Evolutionary conservation across 2,329 filamentous ascomycete genomes (phyloP).

Genomic region (Aspergillus carbonarius): DNA sequence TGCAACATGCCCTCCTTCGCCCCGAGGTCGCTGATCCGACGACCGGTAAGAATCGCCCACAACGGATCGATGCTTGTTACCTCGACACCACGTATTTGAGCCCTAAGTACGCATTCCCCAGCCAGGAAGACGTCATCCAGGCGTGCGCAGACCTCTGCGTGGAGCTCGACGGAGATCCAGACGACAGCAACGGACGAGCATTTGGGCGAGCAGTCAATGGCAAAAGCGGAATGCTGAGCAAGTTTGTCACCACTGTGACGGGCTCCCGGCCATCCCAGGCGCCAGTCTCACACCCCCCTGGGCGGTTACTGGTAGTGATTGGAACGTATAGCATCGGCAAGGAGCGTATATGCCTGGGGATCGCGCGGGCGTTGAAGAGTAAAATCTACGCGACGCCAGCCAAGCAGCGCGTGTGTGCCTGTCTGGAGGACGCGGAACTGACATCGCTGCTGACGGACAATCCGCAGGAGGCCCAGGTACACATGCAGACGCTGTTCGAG

Average conservation of each 20-base stretch:
- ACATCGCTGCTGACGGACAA: constrained; percentile 73
- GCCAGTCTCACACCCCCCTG: constrained; percentile 44
- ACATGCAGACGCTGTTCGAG: constrained; percentile 96
- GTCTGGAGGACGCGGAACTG: constrained; percentile 83
- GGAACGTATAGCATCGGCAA: constrained; percentile 98
- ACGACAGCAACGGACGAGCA: constrained; percentile 58
- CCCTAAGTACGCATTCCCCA: constrained; percentile 91
- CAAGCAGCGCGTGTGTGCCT: constrained; percentile 81
- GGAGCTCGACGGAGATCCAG: constrained; percentile 69
- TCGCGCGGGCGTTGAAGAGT: constrained; percentile 77
- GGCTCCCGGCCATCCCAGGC: constrained; percentile 26
- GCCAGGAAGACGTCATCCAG: constrained; percentile 80
- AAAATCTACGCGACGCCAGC: constrained; percentile 85
- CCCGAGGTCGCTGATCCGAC: constrained; percentile 71
- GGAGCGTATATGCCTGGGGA: constrained; percentile 90
- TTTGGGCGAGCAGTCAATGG: constrained; percentile 55
- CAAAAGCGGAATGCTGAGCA: constrained; percentile 59
- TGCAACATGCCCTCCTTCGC: constrained; percentile 76
- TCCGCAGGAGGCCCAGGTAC: constrained; percentile 84
- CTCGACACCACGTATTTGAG: constrained; percentile 97
- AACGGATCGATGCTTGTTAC: constrained; percentile 93
- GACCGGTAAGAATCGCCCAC: constrained; percentile 70
- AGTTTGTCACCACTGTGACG: constrained; percentile 56
- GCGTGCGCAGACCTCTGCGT: constrained; percentile 86
- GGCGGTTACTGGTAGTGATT: constrained; percentile 83